Conservation (phyloP, 495 filamentous ascomycete genomes). For the Echria macrotheca region DNA sequence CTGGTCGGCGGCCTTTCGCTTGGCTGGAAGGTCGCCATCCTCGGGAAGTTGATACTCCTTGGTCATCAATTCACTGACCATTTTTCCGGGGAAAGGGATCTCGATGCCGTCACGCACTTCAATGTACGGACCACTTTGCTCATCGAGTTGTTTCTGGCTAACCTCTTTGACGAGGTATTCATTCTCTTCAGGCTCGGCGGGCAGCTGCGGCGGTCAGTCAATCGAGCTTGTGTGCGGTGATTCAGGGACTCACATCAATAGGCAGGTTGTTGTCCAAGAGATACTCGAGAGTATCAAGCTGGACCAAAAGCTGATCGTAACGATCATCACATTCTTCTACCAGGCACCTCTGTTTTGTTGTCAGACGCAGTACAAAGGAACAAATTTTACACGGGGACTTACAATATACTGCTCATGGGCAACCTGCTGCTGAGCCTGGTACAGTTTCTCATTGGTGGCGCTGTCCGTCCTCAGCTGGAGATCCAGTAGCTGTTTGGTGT, state of each 20-base stretch:
- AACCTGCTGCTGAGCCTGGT: constrained; percentile 16
- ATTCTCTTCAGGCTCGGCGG: constrained; percentile 20
- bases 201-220: constrained; percentile 25
- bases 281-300: constrained; percentile 29
- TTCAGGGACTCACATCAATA: constrained; percentile 33
- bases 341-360: constrained; percentile 19
- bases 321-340: constrained; percentile 30
- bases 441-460: constrained; percentile 6
- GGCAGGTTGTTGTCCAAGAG: constrained; percentile 33
- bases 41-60: constrained; percentile 22
- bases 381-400: no score
- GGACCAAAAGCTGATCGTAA: constrained; percentile 30
- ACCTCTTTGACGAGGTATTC: constrained; percentile 30
- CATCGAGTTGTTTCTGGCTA: constrained; percentile 26
- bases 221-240: no score
- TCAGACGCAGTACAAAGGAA: neutral
- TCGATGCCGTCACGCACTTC: constrained; percentile 27
- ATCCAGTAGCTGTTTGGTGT: constrained; percentile 5
- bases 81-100: constrained; percentile 29
- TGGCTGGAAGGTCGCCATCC: constrained; percentile 18
- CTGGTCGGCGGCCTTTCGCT: constrained; percentile 38
- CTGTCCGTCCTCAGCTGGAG: neutral
- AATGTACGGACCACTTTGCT: constrained; percentile 21
- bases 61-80: constrained; percentile 22
- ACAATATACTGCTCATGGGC: constrained; percentile 7